Percentiles rank a stretch among this genome's conserved stretches.
phyloP scores from a whole-genome alignment of 805 yeast species.

The Yamadazyma sp. region DNA sequence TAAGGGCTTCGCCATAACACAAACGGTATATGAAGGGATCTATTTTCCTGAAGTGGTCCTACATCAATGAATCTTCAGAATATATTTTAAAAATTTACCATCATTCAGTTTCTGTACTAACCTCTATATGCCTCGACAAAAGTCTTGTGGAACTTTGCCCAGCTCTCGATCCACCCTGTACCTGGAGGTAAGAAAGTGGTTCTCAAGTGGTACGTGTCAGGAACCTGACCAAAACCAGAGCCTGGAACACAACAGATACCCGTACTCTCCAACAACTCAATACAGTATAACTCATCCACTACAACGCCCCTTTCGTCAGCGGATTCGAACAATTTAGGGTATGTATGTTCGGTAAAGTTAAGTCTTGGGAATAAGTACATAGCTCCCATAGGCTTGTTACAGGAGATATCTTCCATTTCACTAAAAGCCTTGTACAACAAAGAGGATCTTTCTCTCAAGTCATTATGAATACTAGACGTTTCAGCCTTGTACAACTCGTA shows the following conservation, averaged over 20 bases:
- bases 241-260: conserved; percentile 99
- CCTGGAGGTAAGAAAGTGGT: conserved; percentile 98
- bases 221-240: conserved; percentile 91
- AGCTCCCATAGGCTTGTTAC: conserved; percentile 94
- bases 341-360: conserved; percentile 47
- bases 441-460: conserved; percentile 63
- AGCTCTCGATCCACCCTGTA: conserved; percentile 75
- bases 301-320: conserved; percentile 57
- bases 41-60: too few relatives aligned
- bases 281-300: conserved; percentile 89
- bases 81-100: too few relatives aligned
- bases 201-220: conserved; percentile 88
- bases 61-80: too few relatives aligned
- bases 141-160: conserved; percentile 75
- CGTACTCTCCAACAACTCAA: conserved; percentile 75
- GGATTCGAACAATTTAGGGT: conserved; percentile 55
- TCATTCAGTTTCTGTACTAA: conserved; percentile 4
- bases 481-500: conserved; percentile 67
- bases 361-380: conserved; percentile 93
- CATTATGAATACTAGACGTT: conserved; percentile 56
- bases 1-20: too few relatives aligned
- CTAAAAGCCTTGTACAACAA: conserved; percentile 68
- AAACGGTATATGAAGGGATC: too few relatives aligned
- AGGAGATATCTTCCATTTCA: conserved; percentile 75
- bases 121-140: conserved; percentile 60